Percentiles rank a stretch among this genome's conserved stretches.
Conservation (phyloP, 306 rosid species). For the Parietaria judaica region DNA sequence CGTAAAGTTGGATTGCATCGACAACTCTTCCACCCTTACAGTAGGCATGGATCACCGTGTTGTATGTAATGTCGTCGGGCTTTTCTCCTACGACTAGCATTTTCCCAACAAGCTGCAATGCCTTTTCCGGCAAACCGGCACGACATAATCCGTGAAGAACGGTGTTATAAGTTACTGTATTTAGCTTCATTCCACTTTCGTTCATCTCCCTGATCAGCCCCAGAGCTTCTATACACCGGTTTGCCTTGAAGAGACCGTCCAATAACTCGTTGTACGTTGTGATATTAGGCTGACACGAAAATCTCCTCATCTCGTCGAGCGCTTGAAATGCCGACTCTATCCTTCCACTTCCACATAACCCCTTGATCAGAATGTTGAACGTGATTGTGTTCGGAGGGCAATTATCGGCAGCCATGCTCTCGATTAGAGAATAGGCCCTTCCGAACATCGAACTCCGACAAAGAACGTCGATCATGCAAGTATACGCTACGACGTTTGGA, state of each 20-base stretch:
- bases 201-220: conserved; percentile 52
- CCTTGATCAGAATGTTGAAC: conserved; percentile 63
- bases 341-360: conserved; percentile 51
- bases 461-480: conserved; percentile 77
- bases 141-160: conserved; percentile 58
- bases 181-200: conserved; percentile 33
- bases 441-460: conserved; percentile 55
- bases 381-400: conserved; percentile 70
- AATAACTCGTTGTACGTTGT: conserved; percentile 67
- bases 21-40: conserved; percentile 59
- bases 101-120: conserved; percentile 56
- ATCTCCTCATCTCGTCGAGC: conserved; percentile 52
- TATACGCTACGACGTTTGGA: conserved; percentile 73
- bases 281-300: conserved; percentile 57
- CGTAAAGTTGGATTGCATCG: conserved; percentile 46
- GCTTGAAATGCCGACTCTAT: conserved; percentile 51
- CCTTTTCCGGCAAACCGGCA: conserved; percentile 43
- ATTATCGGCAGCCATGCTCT: conserved; percentile 55
- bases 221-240: conserved; percentile 48
- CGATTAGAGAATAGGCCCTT: conserved; percentile 47
- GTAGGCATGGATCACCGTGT: conserved; percentile 41
- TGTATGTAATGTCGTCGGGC: conserved; percentile 52
- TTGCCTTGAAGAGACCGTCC: conserved; percentile 58
- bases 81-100: conserved; percentile 54
- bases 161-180: conserved; percentile 65